Evolutionary conservation across 805 yeast species (phyloP).

Genomic region (Kockiozyma suomiensis): DNA sequence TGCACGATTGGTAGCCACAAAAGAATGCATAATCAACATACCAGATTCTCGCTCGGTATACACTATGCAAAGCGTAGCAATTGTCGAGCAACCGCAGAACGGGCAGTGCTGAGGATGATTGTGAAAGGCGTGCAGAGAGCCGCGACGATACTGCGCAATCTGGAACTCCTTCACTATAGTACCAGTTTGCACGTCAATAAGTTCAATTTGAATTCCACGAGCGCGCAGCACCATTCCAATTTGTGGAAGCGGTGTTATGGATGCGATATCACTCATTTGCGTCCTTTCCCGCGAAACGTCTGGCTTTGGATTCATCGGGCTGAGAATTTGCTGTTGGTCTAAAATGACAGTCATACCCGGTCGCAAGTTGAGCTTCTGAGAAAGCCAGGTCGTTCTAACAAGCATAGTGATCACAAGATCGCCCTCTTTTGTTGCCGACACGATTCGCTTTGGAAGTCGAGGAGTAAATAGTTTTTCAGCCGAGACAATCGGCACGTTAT

Average conservation of each 20-base stretch:
- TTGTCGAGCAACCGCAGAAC: slow-evolving; percentile 87
- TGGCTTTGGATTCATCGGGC: slow-evolving; percentile 9
- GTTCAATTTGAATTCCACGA: slow-evolving; percentile 57
- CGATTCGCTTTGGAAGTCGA: slow-evolving; percentile 71
- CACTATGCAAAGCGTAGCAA: slow-evolving; percentile 69
- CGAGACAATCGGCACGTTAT: slow-evolving; percentile 46
- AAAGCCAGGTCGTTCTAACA: slow-evolving; percentile 32
- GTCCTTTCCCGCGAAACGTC: not conserved
- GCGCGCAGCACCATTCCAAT: slow-evolving; percentile 75
- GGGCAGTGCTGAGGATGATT: slow-evolving; percentile 86
- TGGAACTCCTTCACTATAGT: slow-evolving; percentile 61
- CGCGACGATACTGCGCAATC: slow-evolving; percentile 64
- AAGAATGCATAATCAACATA: slow-evolving; percentile 70
- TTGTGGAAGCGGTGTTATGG: slow-evolving; percentile 53
- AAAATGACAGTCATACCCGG: slow-evolving; percentile 13
- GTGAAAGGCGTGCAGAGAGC: slow-evolving; percentile 69
- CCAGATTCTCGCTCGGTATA: slow-evolving; percentile 63
- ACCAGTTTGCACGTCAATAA: slow-evolving; percentile 80
- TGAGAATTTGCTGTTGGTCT: slow-evolving; percentile 14
- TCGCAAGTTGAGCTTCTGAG: slow-evolving; percentile 21
- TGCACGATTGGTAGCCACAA: slow-evolving; percentile 70
- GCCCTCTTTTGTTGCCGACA: slow-evolving; percentile 42
- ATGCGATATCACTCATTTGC: not conserved
- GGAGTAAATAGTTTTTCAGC: slow-evolving; percentile 67
- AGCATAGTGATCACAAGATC: slow-evolving; percentile 28